These are phyloP conservation scores for Dinochytrium kinnereticum DNA, from an alignment of 371 early-diverging fungal species.

Conservation along the genomic window DNA sequence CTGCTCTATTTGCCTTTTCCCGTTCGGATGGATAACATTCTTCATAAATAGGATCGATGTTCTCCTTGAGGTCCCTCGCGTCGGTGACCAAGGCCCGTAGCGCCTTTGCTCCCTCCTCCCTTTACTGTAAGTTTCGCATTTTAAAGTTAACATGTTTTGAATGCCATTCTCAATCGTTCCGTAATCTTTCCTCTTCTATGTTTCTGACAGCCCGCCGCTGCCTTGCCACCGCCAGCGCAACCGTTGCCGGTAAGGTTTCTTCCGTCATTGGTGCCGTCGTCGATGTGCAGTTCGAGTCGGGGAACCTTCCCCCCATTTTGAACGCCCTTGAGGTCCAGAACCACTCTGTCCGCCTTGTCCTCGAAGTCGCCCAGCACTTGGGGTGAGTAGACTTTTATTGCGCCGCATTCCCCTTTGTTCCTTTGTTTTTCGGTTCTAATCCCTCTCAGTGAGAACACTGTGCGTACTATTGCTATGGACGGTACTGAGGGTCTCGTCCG, in stretches of 20 bases:
- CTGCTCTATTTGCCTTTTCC: too few species aligned
- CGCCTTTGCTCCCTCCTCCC: conserved; percentile 24
- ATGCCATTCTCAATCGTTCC: too few species aligned
- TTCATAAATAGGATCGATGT: conserved; percentile 22
- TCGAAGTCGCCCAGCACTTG: conserved; percentile 96
- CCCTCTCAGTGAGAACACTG: conserved; percentile 87
- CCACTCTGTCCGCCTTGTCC: conserved; percentile 84
- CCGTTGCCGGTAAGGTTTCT: conserved; percentile 69
- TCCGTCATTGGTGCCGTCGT: conserved; percentile 98
- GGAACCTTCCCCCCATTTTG: conserved; percentile 91
- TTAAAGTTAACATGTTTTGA: too few species aligned
- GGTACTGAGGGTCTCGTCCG: conserved; percentile 96
- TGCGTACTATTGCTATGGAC: conserved; percentile 99
- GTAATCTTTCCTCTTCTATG: too few species aligned
- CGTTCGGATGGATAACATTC: too few species aligned
- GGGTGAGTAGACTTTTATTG: conserved; percentile 54
- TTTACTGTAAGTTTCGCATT: conserved; percentile 19
- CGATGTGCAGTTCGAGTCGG: conserved; percentile 95
- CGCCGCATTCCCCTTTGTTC: not conserved
- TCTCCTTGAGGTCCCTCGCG: conserved; percentile 29
- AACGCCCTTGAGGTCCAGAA: conserved; percentile 95
- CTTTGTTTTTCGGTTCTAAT: not conserved
- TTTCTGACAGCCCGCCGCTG: conserved; percentile 26
- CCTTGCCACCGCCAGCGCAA: conserved; percentile 45
- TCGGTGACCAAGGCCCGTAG: conserved; percentile 27